A percentile compares a stretch with the other conserved stretches of the same genome.
Conservation (phyloP, 108 stramenopile species). For the Cyclotella baltica region DNA sequence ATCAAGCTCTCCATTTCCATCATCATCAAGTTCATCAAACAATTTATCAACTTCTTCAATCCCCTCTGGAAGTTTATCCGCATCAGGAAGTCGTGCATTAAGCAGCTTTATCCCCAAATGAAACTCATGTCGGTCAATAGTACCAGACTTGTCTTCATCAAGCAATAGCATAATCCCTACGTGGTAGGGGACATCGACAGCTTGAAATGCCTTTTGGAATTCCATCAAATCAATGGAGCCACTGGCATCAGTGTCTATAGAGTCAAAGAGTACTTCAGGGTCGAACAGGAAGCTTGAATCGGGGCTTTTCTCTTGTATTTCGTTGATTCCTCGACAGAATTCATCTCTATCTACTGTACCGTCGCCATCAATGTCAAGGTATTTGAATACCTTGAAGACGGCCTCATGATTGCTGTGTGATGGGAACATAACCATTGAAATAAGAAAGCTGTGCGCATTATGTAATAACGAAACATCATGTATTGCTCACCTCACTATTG, state of each 20-base stretch:
- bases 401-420: not conserved
- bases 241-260: not conserved
- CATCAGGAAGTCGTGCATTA: not conserved
- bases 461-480: not conserved
- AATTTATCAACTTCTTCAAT: not conserved
- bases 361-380: not conserved
- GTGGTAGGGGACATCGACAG: not conserved
- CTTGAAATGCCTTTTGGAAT: not conserved
- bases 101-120: not conserved
- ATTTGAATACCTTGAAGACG: not conserved
- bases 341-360: not conserved
- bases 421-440: not conserved
- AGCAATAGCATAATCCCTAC: not conserved
- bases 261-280: not conserved
- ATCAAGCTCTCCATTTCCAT: not conserved
- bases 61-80: not conserved
- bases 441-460: not conserved
- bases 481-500: not conserved
- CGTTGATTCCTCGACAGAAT: not conserved
- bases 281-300: not conserved
- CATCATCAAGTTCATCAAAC: not conserved
- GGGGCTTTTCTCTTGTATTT: not conserved
- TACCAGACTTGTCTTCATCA: not conserved
- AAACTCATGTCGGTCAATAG: not conserved
- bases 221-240: not conserved